Base-by-base conservation (phyloP, 768 basidiomycete species). In the Pilatotrama ljubarskyi region DNA sequence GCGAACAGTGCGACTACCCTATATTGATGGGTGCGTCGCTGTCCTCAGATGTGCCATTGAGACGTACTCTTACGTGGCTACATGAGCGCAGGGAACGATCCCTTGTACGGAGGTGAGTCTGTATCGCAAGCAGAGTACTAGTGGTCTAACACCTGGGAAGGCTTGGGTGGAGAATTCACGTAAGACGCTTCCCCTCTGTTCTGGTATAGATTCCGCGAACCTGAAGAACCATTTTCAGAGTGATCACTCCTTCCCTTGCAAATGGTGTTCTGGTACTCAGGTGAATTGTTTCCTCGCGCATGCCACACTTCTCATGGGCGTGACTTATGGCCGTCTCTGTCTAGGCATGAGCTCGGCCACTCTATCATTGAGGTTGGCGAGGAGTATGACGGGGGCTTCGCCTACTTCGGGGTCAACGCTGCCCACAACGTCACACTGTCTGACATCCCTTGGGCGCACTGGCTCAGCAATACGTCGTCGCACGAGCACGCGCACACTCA, bases 371-470 rank as follows among this genome's bases (percentile, higher is more conserved):
- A 83, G 7, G 85, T 90, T 18, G 91, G 91, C 4, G 91, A 92
- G 73, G 90, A 91, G 73, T 91, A 93, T 68, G 91, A 92, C 63
- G 90, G 90, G 13, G 90, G 88, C 4, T 84, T 72, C 61, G 85
- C 77, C 3, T 93, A 92, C 70, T 89, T 80, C 65, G 90, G 90
- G 15, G 77, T 80, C 36, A 90, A 93, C 66, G 81, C 87, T 3
- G 77, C 78, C 25, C 73, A 80, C 44, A 70, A 84, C 62, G 25
- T 25, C 18, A 54, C 65, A 73, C 32, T 70, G 72, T 10, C 54
- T 74, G 25, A 71, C 32, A 67, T 88, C 26, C 80, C 86, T 7
- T 93, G 91, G 91, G 70, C 76, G 0, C 86, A 90, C 61, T 93
- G 91, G 91, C 76, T 91, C 51, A 77, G 82, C 7, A 47, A 63